Conservation (phyloP, 257 asterid species). For the Vinca minor region DNA sequence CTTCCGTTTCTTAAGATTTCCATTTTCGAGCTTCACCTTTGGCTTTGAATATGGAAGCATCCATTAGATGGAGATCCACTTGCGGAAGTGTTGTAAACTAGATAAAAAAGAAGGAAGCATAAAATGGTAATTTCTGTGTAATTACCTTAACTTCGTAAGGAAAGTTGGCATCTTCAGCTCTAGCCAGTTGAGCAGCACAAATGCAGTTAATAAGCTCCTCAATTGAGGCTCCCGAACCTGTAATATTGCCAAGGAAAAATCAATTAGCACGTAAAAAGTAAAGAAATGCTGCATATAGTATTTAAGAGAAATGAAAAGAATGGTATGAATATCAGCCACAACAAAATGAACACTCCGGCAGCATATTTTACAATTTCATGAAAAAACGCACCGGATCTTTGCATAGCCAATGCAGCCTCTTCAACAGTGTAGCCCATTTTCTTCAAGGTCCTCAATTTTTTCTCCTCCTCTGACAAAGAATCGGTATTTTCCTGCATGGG, state of each 20-base stretch:
- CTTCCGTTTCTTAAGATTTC: constrained; percentile 25
- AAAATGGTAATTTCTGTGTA: background rate
- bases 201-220: constrained; percentile 52
- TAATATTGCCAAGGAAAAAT: background rate
- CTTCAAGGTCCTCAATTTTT: constrained; percentile 17
- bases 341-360: background rate
- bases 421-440: constrained; percentile 39
- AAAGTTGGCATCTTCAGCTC: constrained; percentile 43
- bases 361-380: background rate
- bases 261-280: background rate
- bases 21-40: constrained; percentile 18
- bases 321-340: background rate
- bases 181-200: too few species aligned
- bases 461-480: constrained; percentile 21
- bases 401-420: constrained; percentile 41
- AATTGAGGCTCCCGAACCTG: constrained; percentile 62
- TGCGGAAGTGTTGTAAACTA: background rate
- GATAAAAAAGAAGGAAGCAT: background rate
- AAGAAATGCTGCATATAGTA: constrained; percentile 3
- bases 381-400: constrained; percentile 36
- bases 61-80: background rate
- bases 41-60: constrained; percentile 18
- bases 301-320: background rate
- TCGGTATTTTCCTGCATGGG: constrained; percentile 17
- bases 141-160: constrained; percentile 56